Conservation (phyloP, 1,284 basidiomycete species). For the Microbotryomycetes sp. region DNA sequence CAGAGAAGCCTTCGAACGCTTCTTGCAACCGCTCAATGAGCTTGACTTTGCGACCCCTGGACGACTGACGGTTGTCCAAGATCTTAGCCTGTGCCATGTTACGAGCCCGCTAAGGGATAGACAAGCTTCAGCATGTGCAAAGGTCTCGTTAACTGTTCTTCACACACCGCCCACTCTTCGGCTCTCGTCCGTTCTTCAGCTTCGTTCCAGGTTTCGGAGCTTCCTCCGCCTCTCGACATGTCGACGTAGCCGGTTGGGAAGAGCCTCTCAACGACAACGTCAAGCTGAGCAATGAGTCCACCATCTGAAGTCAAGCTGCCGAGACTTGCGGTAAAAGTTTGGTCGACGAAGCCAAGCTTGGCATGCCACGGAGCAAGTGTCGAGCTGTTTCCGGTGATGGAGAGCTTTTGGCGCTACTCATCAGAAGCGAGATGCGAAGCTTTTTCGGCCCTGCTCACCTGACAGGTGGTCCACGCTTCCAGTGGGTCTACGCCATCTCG, state of each 20-base stretch:
- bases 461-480: constrained; percentile 53
- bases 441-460: not conserved
- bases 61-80: too few relatives aligned
- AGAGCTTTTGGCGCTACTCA: constrained; percentile 51
- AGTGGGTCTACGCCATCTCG: constrained; percentile 77
- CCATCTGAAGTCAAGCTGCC: constrained; percentile 75
- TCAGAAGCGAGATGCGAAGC: not conserved
- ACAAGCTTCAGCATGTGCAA: too few relatives aligned
- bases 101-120: too few relatives aligned
- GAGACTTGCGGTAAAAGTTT: constrained; percentile 63
- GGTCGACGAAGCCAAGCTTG: constrained; percentile 64
- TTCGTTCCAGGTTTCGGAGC: constrained; percentile 58
- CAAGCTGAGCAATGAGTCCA: constrained; percentile 66
- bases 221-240: constrained; percentile 49
- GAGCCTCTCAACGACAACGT: constrained; percentile 63
- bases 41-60: too few relatives aligned
- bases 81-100: too few relatives aligned
- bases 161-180: constrained; percentile 61
- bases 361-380: constrained; percentile 80
- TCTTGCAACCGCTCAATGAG: constrained; percentile 27
- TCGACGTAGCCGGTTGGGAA: constrained; percentile 43
- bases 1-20: not conserved
- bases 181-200: constrained; percentile 58
- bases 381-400: constrained; percentile 73
- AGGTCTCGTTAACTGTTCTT: too few relatives aligned